Conservation (phyloP, 2,329 filamentous ascomycete species). For the Fusarium nurragi region DNA sequence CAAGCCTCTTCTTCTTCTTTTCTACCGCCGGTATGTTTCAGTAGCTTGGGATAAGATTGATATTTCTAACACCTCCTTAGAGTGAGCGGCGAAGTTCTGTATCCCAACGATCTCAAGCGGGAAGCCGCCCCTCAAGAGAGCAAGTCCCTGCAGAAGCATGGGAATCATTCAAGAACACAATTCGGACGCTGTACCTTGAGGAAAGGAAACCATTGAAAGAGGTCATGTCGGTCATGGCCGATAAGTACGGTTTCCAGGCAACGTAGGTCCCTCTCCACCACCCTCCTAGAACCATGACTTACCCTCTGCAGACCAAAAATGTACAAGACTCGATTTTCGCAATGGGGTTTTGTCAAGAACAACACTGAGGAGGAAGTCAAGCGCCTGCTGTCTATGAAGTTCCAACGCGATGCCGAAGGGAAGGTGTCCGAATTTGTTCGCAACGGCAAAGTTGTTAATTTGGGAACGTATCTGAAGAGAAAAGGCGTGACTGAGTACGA, state of each 20-base stretch:
- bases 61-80: conserved; percentile 33
- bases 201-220: conserved; percentile 62
- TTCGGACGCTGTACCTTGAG: conserved; percentile 58
- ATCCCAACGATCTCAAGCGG: conserved; percentile 46
- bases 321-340: conserved; percentile 65
- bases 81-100: conserved; percentile 44
- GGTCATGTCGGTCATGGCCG: conserved; percentile 62
- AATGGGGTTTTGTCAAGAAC: conserved; percentile 65
- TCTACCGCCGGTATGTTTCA: conserved; percentile 42
- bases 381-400: conserved; percentile 60
- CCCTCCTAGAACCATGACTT: conserved; percentile 11
- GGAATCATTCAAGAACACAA: conserved; percentile 59
- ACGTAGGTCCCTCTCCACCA: conserved; percentile 51
- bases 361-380: conserved; percentile 64
- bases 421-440: conserved; percentile 64
- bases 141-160: conserved; percentile 58
- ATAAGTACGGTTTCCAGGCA: conserved; percentile 59
- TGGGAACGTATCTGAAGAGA: conserved; percentile 62
- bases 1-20: conserved; percentile 41
- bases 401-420: conserved; percentile 62
- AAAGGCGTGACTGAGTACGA: conserved; percentile 65
- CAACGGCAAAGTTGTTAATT: conserved; percentile 61
- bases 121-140: conserved; percentile 53
- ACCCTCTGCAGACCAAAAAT: conserved; percentile 57
- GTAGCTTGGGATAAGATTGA: no score